Percentiles rank a stretch among this genome's conserved stretches.
Evolutionary conservation across 2,329 filamentous ascomycete genomes (phyloP).

Genomic region (Phyllachora maydis): DNA sequence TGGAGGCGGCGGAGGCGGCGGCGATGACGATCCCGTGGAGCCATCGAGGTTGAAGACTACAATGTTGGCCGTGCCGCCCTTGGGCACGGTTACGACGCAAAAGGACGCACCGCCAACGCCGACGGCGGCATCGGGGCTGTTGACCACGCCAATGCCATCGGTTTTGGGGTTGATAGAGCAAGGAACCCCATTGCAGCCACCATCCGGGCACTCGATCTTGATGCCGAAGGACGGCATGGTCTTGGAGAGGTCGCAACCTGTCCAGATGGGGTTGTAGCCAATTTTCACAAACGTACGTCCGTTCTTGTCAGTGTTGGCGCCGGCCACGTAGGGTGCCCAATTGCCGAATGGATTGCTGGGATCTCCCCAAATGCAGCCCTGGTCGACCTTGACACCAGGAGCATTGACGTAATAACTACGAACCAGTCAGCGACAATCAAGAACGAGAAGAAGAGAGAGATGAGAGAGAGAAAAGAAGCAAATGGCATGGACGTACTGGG

Average conservation of each 20-base stretch:
- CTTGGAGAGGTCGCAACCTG: slow-evolving; percentile 28
- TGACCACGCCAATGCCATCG: slow-evolving; percentile 32
- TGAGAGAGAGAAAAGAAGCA: too few relatives aligned
- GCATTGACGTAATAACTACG: slow-evolving; percentile 57
- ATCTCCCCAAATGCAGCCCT: slow-evolving; percentile 55
- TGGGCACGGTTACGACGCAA: slow-evolving; percentile 57
- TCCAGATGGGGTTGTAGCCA: slow-evolving; percentile 59
- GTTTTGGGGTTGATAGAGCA: slow-evolving; percentile 47
- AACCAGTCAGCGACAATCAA: not conserved
- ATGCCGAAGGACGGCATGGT: slow-evolving; percentile 45
- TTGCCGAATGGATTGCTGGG: slow-evolving; percentile 43
- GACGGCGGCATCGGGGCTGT: slow-evolving; percentile 25
- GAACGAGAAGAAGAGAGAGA: not conserved
- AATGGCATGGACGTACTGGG: slow-evolving; percentile 36
- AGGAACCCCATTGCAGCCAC: slow-evolving; percentile 50
- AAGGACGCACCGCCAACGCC: slow-evolving; percentile 52
- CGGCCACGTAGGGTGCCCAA: slow-evolving; percentile 59
- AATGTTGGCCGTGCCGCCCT: slow-evolving; percentile 44
- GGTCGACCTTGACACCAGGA: slow-evolving; percentile 36
- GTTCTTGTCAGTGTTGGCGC: slow-evolving; percentile 44
- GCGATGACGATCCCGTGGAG: slow-evolving; percentile 9
- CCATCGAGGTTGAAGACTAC: slow-evolving; percentile 34
- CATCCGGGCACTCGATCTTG: slow-evolving; percentile 46
- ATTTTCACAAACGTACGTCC: slow-evolving; percentile 58
- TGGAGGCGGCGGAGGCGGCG: slow-evolving; percentile 5